phyloP scores from a whole-genome alignment of 495 filamentous ascomycete species.

The Margaritispora aquatica region DNA sequence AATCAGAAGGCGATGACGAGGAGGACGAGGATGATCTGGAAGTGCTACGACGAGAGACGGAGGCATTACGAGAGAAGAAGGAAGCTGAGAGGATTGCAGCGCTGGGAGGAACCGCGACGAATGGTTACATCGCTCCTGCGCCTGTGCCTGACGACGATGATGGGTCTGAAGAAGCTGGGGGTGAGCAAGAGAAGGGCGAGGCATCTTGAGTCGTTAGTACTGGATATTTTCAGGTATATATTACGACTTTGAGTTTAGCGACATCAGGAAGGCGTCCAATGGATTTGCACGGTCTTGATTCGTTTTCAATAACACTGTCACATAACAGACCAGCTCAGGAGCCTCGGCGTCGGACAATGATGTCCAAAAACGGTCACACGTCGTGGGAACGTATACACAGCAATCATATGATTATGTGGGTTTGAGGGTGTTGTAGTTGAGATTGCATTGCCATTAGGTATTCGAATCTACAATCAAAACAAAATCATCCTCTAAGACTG shows the following conservation, averaged over 20 bases:
- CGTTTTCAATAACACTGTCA: neutral
- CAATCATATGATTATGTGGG: neutral
- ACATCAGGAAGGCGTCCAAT: conserved; percentile 9
- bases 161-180: conserved; percentile 22
- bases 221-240: neutral
- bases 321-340: neutral
- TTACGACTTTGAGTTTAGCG: conserved; percentile 21
- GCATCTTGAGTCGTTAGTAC: conserved; percentile 13
- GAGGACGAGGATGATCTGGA: conserved; percentile 74
- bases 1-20: conserved; percentile 47
- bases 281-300: neutral
- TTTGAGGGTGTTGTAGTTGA: too few relatives aligned
- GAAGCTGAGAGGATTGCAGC: conserved; percentile 51
- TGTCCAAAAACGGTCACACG: neutral
- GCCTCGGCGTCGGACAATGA: neutral
- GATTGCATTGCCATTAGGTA: neutral
- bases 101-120: conserved; percentile 17
- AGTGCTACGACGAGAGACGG: conserved; percentile 64
- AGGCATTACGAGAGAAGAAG: conserved; percentile 54
- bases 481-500: neutral
- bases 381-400: neutral
- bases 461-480: neutral
- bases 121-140: conserved; percentile 15
- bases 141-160: conserved; percentile 7
- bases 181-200: conserved; percentile 14